Base-by-base conservation (phyloP, 2,329 filamentous ascomycete species). In the Claviceps spartinae region DNA sequence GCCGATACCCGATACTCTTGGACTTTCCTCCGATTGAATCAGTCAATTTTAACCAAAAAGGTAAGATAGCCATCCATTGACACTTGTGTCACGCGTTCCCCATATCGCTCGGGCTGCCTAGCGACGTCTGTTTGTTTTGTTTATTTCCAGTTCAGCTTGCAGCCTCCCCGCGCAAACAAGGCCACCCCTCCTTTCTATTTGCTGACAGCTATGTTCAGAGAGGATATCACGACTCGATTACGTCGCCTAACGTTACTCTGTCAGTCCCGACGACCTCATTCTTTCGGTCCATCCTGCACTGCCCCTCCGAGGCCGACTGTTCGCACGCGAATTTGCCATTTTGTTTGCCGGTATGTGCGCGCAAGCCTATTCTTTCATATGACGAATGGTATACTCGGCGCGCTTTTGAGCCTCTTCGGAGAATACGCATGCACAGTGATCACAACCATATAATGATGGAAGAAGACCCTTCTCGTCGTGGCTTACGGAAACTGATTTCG, bases 401-500 rank as follows among this genome's bases (percentile, higher is more conserved):
- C 22, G 18, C 13, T 3, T 37, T 26, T 30, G 14, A 26, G 43
- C n/a, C 22, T 26, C 20, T 6, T 46, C 13, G 45, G 30, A 51
- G 16, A 13, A 40, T 18, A 47, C 36, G 43, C 30, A 11, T 47
- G 6, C 47, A 11, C 4, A 30, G 22, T 14, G 2, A 22, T 16
- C 8, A 42, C 37, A 47, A n/a, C 18, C 18, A 13, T 16, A 22
- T n/a, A 20, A 58, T 45, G 47, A 66, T 64, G 62, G 58, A 62
- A 40, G 47, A 51, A 44, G 40, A 46, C 16, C 54, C 51, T 42
- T 58, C 54, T 46, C 61, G 55, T 44, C 56, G 56, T 54, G 56
- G 54, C 16, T 47, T 67, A 30, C 57, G 59, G 47, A 65, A 59
- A 54, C 66, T 68, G 55, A 68, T 67, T 34, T 51, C 54, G 52